phyloP scores from a whole-genome alignment of 1,284 basidiomycete species.

The Termitomyces sp. region DNA sequence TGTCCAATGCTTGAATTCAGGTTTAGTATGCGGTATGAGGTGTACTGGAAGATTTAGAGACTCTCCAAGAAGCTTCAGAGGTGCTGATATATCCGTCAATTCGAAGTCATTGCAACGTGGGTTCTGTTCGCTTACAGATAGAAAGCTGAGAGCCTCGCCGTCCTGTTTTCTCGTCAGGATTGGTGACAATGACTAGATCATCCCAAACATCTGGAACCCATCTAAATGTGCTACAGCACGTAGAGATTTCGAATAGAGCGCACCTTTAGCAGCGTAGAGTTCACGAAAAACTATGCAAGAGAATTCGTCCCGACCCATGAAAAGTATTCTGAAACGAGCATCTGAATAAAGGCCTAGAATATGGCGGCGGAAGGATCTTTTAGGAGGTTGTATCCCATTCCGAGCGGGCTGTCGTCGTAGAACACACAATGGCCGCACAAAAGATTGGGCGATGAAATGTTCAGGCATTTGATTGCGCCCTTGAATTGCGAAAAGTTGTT shows the following conservation, averaged over 20 bases:
- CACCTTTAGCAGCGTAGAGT: slow-evolving; percentile 47
- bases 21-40: slow-evolving; percentile 50
- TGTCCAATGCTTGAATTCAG: slow-evolving; percentile 55
- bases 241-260: slow-evolving; percentile 9
- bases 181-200: slow-evolving; percentile 52
- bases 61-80: slow-evolving; percentile 50
- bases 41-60: slow-evolving; percentile 46
- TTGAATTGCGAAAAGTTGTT: neutral
- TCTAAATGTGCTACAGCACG: slow-evolving; percentile 8
- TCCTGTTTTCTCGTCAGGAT: slow-evolving; percentile 51
- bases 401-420: neutral
- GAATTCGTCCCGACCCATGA: slow-evolving; percentile 72
- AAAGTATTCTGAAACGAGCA: slow-evolving; percentile 50
- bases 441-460: neutral
- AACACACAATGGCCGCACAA: neutral
- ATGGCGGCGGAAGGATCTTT: neutral
- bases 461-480: neutral
- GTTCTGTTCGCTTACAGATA: slow-evolving; percentile 38
- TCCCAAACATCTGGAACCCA: slow-evolving; percentile 53
- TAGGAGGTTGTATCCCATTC: neutral
- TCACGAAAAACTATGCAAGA: slow-evolving; percentile 56
- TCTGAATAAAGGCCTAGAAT: neutral
- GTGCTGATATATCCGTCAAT: slow-evolving; percentile 36
- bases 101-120: neutral
- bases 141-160: slow-evolving; percentile 45